Conservation (phyloP, 257 asterid genomes). For the Cinchona pubescens region DNA sequence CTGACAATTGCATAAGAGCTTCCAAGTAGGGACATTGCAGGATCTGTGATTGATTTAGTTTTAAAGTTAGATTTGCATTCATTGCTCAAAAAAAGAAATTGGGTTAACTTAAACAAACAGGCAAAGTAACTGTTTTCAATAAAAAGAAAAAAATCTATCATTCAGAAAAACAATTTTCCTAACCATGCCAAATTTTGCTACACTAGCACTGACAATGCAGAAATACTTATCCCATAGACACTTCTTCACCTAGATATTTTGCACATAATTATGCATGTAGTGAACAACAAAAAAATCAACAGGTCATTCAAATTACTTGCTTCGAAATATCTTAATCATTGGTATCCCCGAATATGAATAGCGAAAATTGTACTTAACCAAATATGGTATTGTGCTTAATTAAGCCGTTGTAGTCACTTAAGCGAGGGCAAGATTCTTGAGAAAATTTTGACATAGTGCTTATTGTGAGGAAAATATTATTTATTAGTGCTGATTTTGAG, state of each 20-base stretch:
- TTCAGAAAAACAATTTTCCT: neutral
- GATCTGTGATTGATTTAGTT: neutral
- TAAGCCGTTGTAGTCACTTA: no score
- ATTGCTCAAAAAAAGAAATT: neutral
- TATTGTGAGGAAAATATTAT: no score
- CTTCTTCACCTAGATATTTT: neutral
- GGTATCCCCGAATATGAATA: no score
- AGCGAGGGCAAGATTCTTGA: no score
- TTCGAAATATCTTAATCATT: no score
- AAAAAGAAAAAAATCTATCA: neutral
- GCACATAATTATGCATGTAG: neutral
- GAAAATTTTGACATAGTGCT: no score
- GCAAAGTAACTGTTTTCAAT: neutral
- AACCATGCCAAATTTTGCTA: constrained; percentile 7
- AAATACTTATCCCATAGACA: neutral
- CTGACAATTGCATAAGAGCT: constrained; percentile 1
- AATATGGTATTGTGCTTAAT: no score
- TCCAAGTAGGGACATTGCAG: neutral
- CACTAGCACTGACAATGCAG: neutral
- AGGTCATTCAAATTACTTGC: no score
- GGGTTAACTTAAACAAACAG: neutral
- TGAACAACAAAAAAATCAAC: neutral
- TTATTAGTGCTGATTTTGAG: no score
- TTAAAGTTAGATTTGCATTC: neutral
- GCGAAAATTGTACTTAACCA: no score